Evolutionary conservation across 2,329 filamentous ascomycete genomes (phyloP), one percentile per base, ranked within the genome.

Genomic region (Trichoderma guizhouense): DNA sequence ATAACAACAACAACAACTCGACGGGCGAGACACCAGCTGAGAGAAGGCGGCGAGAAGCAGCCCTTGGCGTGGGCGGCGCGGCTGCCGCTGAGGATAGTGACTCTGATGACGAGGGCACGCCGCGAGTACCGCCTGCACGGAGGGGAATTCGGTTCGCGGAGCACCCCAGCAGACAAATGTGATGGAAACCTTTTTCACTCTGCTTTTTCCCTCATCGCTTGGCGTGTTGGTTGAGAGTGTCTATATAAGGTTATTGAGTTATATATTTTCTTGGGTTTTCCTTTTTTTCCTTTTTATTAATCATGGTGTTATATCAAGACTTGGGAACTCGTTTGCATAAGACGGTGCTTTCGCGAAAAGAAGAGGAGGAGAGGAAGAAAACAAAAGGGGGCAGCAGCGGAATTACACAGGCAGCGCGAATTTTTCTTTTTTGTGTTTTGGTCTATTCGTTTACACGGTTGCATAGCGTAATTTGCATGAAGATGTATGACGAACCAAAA

Each of bases 11-110:
- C 12, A 53, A 12, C 55, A 69, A 47, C 15, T 28, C n/a, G 9
- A 84, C 84, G 39, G 85, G 83, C 39, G 93, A 95, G 81, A 94
- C 92, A 0, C 90, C 92, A 0, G 93, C 92, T 0, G 93, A 95
- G 80, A 86, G 91, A 71, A 87, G 92, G 53, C 85, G 93, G 68
- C 88, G 93, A 76, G 89, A 94, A 76, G 92, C 92, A 1, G 93
- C 93, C 1, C 82, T 95, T 2, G 92, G 92, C 11, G 84, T 92
- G 73, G 81, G 83, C 18, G 78, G 80, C 8, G 80, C 79, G 3
- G 81, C 79, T 0, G 83, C 83, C 21, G 85, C 84, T 60, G 84
- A 85, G 70, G 84, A 85, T 69, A 88, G 84, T 71, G 86, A 90
- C 39, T 81, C 78, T 32, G 81, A 82, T 28, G 89, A 90, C 28